These are phyloP conservation scores for Monosporascus sp. DNA, from an alignment of 2,329 filamentous ascomycete species.

Conservation along the genomic window DNA sequence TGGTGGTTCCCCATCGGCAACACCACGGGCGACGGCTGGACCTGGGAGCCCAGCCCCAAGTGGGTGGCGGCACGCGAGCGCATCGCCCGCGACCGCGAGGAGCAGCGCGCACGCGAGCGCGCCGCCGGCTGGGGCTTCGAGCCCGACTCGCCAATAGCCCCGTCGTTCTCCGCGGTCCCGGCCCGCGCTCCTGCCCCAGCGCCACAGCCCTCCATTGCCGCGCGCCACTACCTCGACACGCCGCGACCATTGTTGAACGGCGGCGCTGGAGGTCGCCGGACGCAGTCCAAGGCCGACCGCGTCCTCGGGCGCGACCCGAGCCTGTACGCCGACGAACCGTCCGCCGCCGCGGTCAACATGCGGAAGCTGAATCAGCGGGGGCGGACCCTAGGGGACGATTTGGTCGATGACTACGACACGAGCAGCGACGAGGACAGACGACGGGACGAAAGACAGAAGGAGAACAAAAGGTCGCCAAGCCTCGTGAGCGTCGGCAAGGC, in stretches of 20 bases:
- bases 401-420: constrained; percentile 24
- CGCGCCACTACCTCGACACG: constrained; percentile 26
- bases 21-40: constrained; percentile 88
- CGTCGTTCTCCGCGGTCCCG: constrained; percentile 11
- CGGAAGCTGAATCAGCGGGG: constrained; percentile 42
- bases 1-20: constrained; percentile 81
- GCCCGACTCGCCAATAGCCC: constrained; percentile 22
- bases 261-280: constrained; percentile 26
- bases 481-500: constrained; percentile 29
- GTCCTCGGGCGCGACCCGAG: constrained; percentile 53
- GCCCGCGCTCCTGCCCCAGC: constrained; percentile 5
- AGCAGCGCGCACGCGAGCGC: constrained; percentile 58
- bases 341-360: constrained; percentile 37
- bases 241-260: constrained; percentile 9
- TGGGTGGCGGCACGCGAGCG: constrained; percentile 70
- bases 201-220: constrained; percentile 21
- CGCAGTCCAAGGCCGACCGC: constrained; percentile 52
- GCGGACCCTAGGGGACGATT: constrained; percentile 35
- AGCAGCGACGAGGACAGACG: constrained; percentile 28
- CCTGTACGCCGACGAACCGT: constrained; percentile 45
- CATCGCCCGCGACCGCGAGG: constrained; percentile 51
- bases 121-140: constrained; percentile 60
- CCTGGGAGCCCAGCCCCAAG: constrained; percentile 77
- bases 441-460: constrained; percentile 31
- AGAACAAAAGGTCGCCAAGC: constrained; percentile 41